Conservation (phyloP, 2,329 filamentous ascomycete genomes). For the Coniella vitis region DNA sequence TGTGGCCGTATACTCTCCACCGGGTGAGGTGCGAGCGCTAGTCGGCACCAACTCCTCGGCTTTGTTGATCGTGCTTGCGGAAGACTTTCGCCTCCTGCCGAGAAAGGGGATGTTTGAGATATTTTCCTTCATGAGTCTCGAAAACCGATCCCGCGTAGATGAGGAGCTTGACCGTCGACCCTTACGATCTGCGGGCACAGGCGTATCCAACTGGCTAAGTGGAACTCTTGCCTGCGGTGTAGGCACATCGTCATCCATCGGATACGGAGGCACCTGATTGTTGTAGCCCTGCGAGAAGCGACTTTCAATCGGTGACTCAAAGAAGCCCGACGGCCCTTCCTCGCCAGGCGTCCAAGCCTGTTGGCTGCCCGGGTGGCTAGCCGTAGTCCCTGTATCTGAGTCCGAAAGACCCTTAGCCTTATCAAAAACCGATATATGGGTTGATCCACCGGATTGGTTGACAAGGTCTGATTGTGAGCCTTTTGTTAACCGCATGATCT, state of each 20-base stretch:
- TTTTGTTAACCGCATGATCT: slow-evolving; percentile 37
- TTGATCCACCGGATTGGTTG: slow-evolving; percentile 25
- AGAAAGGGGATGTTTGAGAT: slow-evolving; percentile 17
- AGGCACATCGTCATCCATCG: slow-evolving; percentile 24
- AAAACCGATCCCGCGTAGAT: slow-evolving; percentile 6
- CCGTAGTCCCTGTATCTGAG: slow-evolving; percentile 35
- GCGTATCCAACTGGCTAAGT: not conserved
- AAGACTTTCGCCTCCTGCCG: slow-evolving; percentile 5
- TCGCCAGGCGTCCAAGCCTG: slow-evolving; percentile 18
- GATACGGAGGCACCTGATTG: slow-evolving; percentile 30
- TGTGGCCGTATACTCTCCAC: not conserved
- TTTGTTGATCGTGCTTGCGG: slow-evolving; percentile 6
- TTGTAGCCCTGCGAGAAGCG: slow-evolving; percentile 24
- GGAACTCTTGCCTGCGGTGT: slow-evolving; percentile 19
- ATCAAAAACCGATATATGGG: slow-evolving; percentile 43
- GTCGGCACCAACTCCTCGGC: slow-evolving; percentile 1
- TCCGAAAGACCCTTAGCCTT: slow-evolving; percentile 42
- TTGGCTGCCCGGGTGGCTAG: slow-evolving; percentile 27
- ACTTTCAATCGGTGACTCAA: slow-evolving; percentile 25
- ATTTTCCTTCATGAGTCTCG: slow-evolving; percentile 19
- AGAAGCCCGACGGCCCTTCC: slow-evolving; percentile 22
- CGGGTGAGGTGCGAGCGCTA: slow-evolving; percentile 10
- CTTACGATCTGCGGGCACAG: slow-evolving; percentile 19
- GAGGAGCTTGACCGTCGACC: not conserved
- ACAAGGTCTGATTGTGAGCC: slow-evolving; percentile 32